These are phyloP conservation scores for Xerocomus potaroensis DNA, from an alignment of 768 basidiomycete genomes.

Conservation along the genomic window DNA sequence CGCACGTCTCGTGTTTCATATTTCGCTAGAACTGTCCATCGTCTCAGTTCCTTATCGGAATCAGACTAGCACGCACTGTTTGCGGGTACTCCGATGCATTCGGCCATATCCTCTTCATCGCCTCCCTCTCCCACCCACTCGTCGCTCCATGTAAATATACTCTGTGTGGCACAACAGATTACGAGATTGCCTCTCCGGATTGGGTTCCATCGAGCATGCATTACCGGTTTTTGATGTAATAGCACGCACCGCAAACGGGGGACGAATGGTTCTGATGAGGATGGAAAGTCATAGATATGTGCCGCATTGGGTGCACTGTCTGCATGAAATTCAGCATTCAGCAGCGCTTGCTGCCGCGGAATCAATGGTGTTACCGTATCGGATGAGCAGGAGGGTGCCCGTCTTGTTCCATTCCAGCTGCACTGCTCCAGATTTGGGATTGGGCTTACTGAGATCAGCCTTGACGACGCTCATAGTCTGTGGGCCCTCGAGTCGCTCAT, in stretches of 20 bases:
- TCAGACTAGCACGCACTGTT: conserved; percentile 45
- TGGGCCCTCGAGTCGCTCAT: conserved; percentile 59
- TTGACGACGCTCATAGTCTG: conserved; percentile 48
- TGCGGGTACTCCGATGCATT: conserved; percentile 87
- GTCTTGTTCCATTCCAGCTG: conserved; percentile 82
- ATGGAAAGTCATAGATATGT: conserved; percentile 71
- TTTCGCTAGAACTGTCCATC: conserved; percentile 45
- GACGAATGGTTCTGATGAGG: conserved; percentile 48
- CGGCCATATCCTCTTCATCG: conserved; percentile 73
- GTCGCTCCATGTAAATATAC: conserved; percentile 78
- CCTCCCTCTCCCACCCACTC: conserved; percentile 65
- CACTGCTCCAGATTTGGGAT: conserved; percentile 61
- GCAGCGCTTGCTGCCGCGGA: neutral
- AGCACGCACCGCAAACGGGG: conserved; percentile 66
- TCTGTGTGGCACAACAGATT: conserved; percentile 61
- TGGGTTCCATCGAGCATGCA: conserved; percentile 78
- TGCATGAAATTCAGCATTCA: conserved; percentile 31
- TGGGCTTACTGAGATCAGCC: conserved; percentile 56
- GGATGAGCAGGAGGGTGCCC: conserved; percentile 67
- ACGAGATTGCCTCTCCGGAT: conserved; percentile 68
- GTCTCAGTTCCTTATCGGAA: neutral
- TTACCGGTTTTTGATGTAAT: conserved; percentile 57
- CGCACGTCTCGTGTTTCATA: conserved; percentile 66
- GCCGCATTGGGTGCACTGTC: conserved; percentile 61
- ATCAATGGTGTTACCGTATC: conserved; percentile 52